A percentile compares a stretch with the other conserved stretches of the same genome.
Conservation (phyloP, 1,284 basidiomycete genomes). For the Stygiomarasmius scandens region DNA sequence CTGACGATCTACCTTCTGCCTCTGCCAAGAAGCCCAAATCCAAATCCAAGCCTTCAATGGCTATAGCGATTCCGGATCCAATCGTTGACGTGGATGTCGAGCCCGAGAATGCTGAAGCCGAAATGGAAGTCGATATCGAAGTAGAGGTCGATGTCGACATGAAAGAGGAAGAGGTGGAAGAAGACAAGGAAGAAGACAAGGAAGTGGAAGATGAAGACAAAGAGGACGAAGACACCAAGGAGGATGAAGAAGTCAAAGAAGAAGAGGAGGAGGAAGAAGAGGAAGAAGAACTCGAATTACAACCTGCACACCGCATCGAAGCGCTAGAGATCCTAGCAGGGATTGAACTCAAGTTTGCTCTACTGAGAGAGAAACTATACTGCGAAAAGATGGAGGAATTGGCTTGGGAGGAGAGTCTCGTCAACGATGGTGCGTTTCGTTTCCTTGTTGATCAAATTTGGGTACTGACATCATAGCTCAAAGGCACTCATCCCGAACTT, state of each 20-base stretch:
- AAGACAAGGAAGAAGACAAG: constrained; percentile 23
- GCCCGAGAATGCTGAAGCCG: constrained; percentile 7
- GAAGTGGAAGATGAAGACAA: constrained; percentile 24
- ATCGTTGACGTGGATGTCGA: constrained; percentile 3
- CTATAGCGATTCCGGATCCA: not conserved
- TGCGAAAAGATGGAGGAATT: constrained; percentile 82
- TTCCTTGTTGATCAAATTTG: constrained; percentile 13
- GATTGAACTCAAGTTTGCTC: constrained; percentile 79
- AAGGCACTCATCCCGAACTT: constrained; percentile 83
- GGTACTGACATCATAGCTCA: constrained; percentile 10
- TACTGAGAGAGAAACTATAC: constrained; percentile 73
- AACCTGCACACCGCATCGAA: constrained; percentile 76
- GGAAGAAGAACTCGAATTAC: constrained; percentile 63
- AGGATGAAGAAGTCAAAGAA: constrained; percentile 26
- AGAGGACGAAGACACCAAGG: constrained; percentile 1
- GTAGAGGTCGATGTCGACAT: constrained; percentile 25
- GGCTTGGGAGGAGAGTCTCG: constrained; percentile 74
- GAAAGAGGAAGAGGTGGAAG: constrained; percentile 16
- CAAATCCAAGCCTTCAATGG: constrained; percentile 1
- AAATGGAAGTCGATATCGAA: constrained; percentile 23
- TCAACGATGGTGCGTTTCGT: constrained; percentile 57
- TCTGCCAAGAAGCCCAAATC: constrained; percentile 4
- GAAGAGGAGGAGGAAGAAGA: constrained; percentile 39
- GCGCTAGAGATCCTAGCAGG: constrained; percentile 76
- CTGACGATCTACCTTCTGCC: constrained; percentile 3